Evolutionary conservation across 78 protist genomes (phyloP).

Genomic region (Dictyostelium citrinum): DNA sequence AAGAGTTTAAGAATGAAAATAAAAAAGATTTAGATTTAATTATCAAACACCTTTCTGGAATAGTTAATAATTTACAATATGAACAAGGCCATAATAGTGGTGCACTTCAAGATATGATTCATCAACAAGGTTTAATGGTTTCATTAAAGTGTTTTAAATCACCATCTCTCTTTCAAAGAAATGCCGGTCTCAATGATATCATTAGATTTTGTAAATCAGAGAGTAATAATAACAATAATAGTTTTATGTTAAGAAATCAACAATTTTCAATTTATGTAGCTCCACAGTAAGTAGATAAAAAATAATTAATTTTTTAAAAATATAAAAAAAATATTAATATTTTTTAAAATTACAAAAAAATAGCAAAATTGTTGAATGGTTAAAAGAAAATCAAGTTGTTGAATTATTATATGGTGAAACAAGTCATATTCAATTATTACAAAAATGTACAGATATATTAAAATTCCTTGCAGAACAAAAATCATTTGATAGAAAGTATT

Average conservation of each 20-base stretch:
- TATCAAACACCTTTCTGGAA: constrained; percentile 19
- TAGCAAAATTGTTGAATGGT: constrained; percentile 66
- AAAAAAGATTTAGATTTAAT: constrained; percentile 56
- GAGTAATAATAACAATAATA: background rate
- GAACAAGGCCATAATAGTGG: background rate
- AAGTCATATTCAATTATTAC: constrained; percentile 74
- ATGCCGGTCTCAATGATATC: constrained; percentile 73
- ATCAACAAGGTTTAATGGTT: constrained; percentile 19
- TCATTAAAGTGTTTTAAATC: constrained; percentile 67
- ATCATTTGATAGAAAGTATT: constrained; percentile 45
- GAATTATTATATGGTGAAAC: constrained; percentile 79
- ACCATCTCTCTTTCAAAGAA: constrained; percentile 62
- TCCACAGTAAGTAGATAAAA: constrained; percentile 27
- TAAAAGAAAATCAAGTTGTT: constrained; percentile 55
- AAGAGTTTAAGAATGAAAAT: constrained; percentile 74
- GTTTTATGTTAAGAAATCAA: constrained; percentile 8
- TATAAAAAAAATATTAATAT: background rate
- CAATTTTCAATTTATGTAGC: background rate
- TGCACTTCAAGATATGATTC: background rate
- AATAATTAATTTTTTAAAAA: too few relatives aligned
- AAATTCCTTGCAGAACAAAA: constrained; percentile 40
- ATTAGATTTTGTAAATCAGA: constrained; percentile 33
- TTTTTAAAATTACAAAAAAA: background rate
- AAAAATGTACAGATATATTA: constrained; percentile 81
- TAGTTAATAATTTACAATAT: constrained; percentile 17